Evolutionary conservation across 78 protist species (phyloP).

Genomic region (Chrysochromulina parva): DNA sequence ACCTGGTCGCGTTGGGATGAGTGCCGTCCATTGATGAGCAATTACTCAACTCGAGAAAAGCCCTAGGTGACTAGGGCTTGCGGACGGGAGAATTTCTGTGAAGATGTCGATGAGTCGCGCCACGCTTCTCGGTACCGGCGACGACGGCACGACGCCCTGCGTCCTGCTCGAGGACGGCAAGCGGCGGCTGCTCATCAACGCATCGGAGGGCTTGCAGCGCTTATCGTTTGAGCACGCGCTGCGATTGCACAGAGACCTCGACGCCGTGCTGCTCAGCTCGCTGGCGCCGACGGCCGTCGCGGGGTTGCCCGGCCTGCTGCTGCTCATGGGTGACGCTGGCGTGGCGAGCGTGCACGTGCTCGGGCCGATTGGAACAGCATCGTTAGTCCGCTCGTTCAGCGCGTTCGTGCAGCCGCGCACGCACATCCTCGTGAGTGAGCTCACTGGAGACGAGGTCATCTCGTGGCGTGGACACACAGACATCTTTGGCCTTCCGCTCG

Average conservation of each 20-base stretch:
- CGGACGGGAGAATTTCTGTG: no score
- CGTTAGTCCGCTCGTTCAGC: neutral
- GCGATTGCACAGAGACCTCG: neutral
- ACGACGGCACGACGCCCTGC: constrained; percentile 19
- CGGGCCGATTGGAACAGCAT: neutral
- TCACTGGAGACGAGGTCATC: neutral
- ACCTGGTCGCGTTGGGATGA: no score
- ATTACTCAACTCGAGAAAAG: no score
- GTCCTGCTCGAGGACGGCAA: neutral
- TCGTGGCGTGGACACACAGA: neutral
- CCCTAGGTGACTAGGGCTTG: no score
- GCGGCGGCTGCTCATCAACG: constrained; percentile 7
- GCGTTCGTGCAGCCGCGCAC: neutral
- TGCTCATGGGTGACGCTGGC: neutral
- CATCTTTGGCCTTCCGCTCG: neutral
- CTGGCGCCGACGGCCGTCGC: neutral
- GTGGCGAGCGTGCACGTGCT: neutral
- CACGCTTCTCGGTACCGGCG: neutral
- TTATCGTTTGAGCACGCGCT: neutral
- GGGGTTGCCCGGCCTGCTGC: constrained; percentile 17
- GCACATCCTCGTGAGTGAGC: neutral
- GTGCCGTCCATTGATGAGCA: no score
- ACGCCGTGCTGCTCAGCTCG: neutral
- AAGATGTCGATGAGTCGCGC: no score
- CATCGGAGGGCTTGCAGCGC: constrained; percentile 11